Evolutionary conservation across 108 stramenopile genomes (phyloP), one percentile per base, ranked within the genome.

Genomic region (Nannochloropsis gaditana): DNA sequence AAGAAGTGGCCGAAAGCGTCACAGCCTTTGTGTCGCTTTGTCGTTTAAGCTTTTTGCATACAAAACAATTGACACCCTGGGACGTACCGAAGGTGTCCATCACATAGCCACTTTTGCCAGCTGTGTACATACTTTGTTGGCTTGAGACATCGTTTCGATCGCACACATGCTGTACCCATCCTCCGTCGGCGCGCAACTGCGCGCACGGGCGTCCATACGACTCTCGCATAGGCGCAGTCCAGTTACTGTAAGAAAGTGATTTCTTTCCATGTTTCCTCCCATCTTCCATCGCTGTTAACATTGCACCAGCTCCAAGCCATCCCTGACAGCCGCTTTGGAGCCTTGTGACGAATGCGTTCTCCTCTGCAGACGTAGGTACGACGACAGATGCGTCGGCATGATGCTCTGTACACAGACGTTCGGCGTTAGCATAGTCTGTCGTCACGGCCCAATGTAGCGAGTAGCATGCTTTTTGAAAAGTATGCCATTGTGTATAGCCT

Each of bases 341-440:
- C 59, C 6, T 15, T n/a, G 59, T n/a, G 3, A 73, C 59, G n/a
- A 73, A 73, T n/a, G 15, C 19, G 3, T 73, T 73, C 8, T 73
- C 59, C n/a, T 73, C 59, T n/a, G 59, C 59, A 73, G 59, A 73
- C 0, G n/a, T n/a, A 73, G 59, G 59, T n/a, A 73, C 59, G 15
- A 73, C 59, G 59, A 73, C 59, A 4, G 19, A n/a, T n/a, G 59
- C 4, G 3, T 73, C 59, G 59, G 15, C 19, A 6, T 73, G 15
- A 15, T 73, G 19, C 59, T 73, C 19, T 73, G 15, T 15, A n/a
- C 59, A 73, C n/a, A n/a, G 4, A n/a, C 59, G 59, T n/a, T 73
- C 59, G 59, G 59, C 59, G n/a, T 73, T n/a, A n/a, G 59, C 59
- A n/a, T 73, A 73, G 59, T 73, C n/a, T n/a, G n/a, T 2, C n/a